These are phyloP conservation scores for Novymonas esmeraldas DNA, from an alignment of 208 protist species.

Conservation along the genomic window DNA sequence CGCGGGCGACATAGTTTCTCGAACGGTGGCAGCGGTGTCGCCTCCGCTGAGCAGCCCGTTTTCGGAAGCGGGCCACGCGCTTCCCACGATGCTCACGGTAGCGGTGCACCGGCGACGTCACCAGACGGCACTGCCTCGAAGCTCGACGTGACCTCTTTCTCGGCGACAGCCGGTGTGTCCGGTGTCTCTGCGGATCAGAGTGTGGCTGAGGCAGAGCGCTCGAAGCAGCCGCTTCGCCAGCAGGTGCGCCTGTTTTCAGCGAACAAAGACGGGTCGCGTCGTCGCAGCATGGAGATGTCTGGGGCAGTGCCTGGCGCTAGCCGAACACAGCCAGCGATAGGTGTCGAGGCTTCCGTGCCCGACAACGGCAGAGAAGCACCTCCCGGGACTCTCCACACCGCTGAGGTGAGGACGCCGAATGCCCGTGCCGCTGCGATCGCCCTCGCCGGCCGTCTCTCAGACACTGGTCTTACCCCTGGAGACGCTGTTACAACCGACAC, in stretches of 20 bases:
- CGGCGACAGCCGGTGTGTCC: background rate
- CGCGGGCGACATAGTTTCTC: background rate
- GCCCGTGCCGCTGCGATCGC: background rate
- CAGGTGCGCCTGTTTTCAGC: background rate
- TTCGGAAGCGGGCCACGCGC: background rate
- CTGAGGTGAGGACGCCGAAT: slow-evolving; percentile 2
- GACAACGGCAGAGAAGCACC: background rate
- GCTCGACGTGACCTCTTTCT: background rate
- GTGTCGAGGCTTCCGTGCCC: background rate
- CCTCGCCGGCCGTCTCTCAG: slow-evolving; percentile 1
- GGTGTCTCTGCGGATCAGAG: background rate
- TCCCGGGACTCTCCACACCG: background rate
- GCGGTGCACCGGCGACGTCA: background rate
- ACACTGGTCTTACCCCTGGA: background rate
- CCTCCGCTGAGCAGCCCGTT: background rate
- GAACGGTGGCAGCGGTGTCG: background rate
- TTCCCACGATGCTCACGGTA: background rate
- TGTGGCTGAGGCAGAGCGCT: background rate
- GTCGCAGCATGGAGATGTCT: background rate
- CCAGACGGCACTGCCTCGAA: background rate
- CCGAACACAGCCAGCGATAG: background rate
- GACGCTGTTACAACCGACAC: slow-evolving; percentile 19
- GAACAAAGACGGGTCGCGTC: background rate
- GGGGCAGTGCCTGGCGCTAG: background rate
- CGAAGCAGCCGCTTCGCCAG: background rate